Percentiles rank a stretch among this genome's conserved stretches.
phyloP scores from a whole-genome alignment of 2,329 filamentous ascomycete species.

The Ustilaginoidea virens region DNA sequence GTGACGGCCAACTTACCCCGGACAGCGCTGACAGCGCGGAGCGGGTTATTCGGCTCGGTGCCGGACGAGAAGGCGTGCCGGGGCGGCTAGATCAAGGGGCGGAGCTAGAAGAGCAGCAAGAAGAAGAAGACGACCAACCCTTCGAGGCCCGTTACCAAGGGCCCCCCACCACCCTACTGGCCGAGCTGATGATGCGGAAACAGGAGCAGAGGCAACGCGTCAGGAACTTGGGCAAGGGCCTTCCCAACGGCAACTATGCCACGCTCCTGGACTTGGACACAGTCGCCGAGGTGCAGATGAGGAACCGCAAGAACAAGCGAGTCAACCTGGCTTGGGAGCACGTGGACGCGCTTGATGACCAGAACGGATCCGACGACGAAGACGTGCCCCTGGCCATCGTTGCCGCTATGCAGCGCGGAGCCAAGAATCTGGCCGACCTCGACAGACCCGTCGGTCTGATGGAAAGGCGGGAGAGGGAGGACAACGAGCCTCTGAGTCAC shows the following conservation, averaged over 20 bases:
- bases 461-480: conserved; percentile 72
- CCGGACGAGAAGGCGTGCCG: conserved; percentile 14
- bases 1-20: conserved; percentile 1
- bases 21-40: conserved; percentile 5
- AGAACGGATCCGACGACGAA: conserved; percentile 48
- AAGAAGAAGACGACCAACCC: conserved; percentile 30
- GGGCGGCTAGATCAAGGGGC: conserved; percentile 10
- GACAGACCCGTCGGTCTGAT: conserved; percentile 58
- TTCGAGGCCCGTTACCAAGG: conserved; percentile 44
- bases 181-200: conserved; percentile 83
- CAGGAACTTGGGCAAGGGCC: conserved; percentile 38
- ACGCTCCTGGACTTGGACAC: conserved; percentile 85
- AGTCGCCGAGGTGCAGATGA: conserved; percentile 71
- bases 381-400: conserved; percentile 81
- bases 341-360: conserved; percentile 28
- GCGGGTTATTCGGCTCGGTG: conserved; percentile 4
- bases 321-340: conserved; percentile 89
- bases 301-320: conserved; percentile 56
- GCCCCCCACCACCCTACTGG: conserved; percentile 76
- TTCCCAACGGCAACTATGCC: conserved; percentile 70
- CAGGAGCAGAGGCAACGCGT: conserved; percentile 73
- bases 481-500: conserved; percentile 75
- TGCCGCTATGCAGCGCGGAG: conserved; percentile 41
- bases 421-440: conserved; percentile 35
- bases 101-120: conserved; percentile 27